These are phyloP conservation scores for Aspergillus spinulosporus DNA, from an alignment of 2,329 filamentous ascomycete species.

Conservation along the genomic window DNA sequence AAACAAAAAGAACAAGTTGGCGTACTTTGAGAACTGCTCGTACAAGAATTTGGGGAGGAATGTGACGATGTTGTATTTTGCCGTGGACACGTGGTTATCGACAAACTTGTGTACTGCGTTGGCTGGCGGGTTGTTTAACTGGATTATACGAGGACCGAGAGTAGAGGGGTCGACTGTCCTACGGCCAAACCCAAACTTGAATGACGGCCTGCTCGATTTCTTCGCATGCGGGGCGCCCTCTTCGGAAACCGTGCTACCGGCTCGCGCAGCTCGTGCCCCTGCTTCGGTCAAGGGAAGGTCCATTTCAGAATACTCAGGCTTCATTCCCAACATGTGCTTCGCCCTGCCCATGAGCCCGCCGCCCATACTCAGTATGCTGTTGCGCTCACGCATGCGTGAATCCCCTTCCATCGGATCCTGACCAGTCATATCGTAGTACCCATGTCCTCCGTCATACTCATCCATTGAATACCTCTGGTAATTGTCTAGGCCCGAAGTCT, in stretches of 20 bases:
- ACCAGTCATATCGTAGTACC: slow-evolving; percentile 71
- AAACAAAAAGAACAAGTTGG: slow-evolving; percentile 99
- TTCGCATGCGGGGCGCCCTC: slow-evolving; percentile 52
- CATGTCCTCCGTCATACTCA: slow-evolving; percentile 68
- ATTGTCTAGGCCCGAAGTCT: slow-evolving; percentile 80
- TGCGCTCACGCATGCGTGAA: slow-evolving; percentile 64
- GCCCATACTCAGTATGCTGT: slow-evolving; percentile 83
- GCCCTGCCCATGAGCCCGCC: slow-evolving; percentile 83
- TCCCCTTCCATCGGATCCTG: slow-evolving; percentile 57
- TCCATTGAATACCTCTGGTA: slow-evolving; percentile 90
- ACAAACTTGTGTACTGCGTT: slow-evolving; percentile 87
- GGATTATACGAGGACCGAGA: slow-evolving; percentile 85
- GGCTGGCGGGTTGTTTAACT: slow-evolving; percentile 93
- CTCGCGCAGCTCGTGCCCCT: slow-evolving; percentile 51
- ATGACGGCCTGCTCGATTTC: slow-evolving; percentile 69
- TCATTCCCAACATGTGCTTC: slow-evolving; percentile 89
- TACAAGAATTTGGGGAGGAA: slow-evolving; percentile 97
- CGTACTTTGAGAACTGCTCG: slow-evolving; percentile 98
- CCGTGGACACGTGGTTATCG: slow-evolving; percentile 95
- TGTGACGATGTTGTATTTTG: slow-evolving; percentile 92
- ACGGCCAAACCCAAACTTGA: slow-evolving; percentile 90
- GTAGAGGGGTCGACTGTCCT: slow-evolving; percentile 85
- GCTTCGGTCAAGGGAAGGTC: slow-evolving; percentile 89
- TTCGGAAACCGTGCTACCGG: slow-evolving; percentile 48
- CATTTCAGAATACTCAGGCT: slow-evolving; percentile 91